phyloP scores from a whole-genome alignment of 805 yeast species.

The Candida michaelii region DNA sequence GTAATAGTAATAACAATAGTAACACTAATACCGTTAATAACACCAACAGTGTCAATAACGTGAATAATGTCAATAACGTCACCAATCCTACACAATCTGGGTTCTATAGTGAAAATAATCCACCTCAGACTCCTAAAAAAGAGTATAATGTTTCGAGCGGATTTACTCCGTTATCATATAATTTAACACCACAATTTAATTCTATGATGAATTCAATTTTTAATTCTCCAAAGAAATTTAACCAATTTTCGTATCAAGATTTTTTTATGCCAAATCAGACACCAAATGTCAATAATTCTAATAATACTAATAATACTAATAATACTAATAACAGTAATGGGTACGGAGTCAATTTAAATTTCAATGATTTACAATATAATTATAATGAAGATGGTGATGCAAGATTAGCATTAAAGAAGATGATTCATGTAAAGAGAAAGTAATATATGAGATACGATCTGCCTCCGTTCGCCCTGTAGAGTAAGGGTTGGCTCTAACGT shows the following conservation, averaged over 20 bases:
- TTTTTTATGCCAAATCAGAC: conserved; percentile 17
- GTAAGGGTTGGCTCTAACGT: no score
- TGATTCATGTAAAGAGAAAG: conserved; percentile 32
- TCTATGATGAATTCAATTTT: conserved; percentile 39
- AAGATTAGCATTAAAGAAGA: conserved; percentile 35
- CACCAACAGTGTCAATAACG: no score
- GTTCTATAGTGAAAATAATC: conserved; percentile 14
- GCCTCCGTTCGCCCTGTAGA: no score
- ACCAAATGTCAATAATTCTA: neutral
- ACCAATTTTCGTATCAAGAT: conserved; percentile 23
- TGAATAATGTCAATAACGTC: no score
- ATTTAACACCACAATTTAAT: conserved; percentile 42
- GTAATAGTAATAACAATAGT: neutral
- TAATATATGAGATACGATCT: neutral
- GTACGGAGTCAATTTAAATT: neutral
- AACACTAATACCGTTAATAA: neutral
- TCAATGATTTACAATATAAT: conserved; percentile 10
- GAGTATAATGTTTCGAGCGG: conserved; percentile 29
- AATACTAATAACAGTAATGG: neutral
- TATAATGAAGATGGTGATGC: conserved; percentile 35
- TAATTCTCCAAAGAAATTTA: conserved; percentile 30
- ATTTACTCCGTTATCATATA: conserved; percentile 32
- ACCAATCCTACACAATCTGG: no score
- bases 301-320: neutral
- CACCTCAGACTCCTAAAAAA: conserved; percentile 39